phyloP scores from a whole-genome alignment of 805 yeast species.

The Sugiyamaella americana region DNA sequence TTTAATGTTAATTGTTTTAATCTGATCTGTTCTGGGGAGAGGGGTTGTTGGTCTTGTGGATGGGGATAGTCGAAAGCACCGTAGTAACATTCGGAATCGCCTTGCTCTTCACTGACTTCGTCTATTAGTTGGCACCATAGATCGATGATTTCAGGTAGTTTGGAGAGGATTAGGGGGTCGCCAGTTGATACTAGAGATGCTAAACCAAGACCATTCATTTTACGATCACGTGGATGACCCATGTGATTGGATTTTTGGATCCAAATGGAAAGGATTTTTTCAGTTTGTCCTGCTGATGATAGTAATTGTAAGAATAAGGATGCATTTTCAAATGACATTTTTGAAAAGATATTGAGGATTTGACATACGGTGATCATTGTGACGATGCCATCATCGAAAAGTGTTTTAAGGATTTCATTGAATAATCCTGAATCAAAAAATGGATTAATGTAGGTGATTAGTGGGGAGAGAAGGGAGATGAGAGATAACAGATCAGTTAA shows the following conservation, averaged over 20 bases:
- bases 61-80: constrained; percentile 15
- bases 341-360: constrained; percentile 20
- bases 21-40: constrained; percentile 24
- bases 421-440: constrained; percentile 25
- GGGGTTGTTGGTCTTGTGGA: constrained; percentile 13
- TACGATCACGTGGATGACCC: constrained; percentile 70
- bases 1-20: constrained; percentile 30
- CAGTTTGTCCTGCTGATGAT: constrained; percentile 1
- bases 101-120: constrained; percentile 62
- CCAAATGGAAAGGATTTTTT: constrained; percentile 27
- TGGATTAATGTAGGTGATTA: constrained; percentile 16
- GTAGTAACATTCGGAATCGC: constrained; percentile 37
- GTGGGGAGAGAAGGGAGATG: constrained; percentile 15
- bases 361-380: constrained; percentile 31
- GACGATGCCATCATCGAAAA: constrained; percentile 29
- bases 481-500: constrained; percentile 15
- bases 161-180: constrained; percentile 24
- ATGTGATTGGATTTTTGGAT: constrained; percentile 41
- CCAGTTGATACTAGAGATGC: constrained; percentile 44
- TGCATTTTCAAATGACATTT: constrained; percentile 24
- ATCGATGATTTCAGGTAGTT: constrained; percentile 33
- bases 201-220: constrained; percentile 59
- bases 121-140: constrained; percentile 56
- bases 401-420: constrained; percentile 11
- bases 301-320: constrained; percentile 19